Conservation (phyloP, 441 rosid genomes). For the Pelargonium cotyledonis region DNA sequence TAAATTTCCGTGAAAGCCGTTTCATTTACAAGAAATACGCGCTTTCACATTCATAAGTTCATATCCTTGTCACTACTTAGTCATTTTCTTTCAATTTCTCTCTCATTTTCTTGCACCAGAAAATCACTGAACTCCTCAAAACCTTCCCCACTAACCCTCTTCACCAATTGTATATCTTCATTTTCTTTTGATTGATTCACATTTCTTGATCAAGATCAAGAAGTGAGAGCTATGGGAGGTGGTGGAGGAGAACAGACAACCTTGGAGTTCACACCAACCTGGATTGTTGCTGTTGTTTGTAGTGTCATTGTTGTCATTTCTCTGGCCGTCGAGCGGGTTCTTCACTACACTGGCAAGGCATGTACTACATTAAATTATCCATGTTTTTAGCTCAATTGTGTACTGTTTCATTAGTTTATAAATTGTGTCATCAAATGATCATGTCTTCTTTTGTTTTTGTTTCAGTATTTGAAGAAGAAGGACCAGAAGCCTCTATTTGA, state of each 20-base stretch:
- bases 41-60: no score
- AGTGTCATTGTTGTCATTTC: slow-evolving; percentile 58
- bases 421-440: no score
- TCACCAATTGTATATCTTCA: neutral
- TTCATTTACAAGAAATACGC: no score
- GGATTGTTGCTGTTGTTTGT: slow-evolving; percentile 64
- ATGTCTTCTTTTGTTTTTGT: neutral
- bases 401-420: neutral
- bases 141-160: neutral
- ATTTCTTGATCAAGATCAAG: neutral
- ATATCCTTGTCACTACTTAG: no score
- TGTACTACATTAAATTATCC: neutral
- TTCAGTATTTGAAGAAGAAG: slow-evolving; percentile 33
- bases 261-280: slow-evolving; percentile 61
- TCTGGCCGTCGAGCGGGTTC: slow-evolving; percentile 47
- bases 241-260: slow-evolving; percentile 44
- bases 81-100: no score
- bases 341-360: slow-evolving; percentile 40
- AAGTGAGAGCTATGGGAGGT: slow-evolving; percentile 25
- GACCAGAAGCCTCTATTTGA: slow-evolving; percentile 53
- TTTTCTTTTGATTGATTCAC: neutral
- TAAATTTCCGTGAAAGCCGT: no score
- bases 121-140: no score
- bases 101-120: no score
- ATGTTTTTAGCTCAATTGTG: neutral